A percentile compares a stretch with the other conserved stretches of the same genome.
Conservation (phyloP, 2,329 filamentous ascomycete genomes). For the Mycosphaerella sp. region DNA sequence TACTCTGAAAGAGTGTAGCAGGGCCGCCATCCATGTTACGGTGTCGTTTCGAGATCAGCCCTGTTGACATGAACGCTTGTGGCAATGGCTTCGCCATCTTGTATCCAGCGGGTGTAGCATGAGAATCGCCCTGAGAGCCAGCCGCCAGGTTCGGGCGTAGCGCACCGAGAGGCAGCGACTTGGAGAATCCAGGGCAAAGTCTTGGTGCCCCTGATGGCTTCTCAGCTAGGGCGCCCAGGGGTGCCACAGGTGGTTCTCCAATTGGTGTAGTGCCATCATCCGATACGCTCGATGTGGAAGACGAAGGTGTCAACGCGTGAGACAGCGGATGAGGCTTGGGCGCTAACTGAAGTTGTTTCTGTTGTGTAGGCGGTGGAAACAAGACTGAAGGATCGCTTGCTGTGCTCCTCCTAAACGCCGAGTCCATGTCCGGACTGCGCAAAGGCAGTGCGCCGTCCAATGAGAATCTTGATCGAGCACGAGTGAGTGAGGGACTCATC, state of each 20-base stretch:
- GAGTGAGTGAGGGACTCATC: constrained; percentile 27
- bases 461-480: constrained; percentile 60
- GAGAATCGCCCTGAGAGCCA: constrained; percentile 39
- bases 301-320: constrained; percentile 78
- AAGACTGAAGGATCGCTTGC: constrained; percentile 58
- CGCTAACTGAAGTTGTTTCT: constrained; percentile 34
- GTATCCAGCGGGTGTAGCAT: constrained; percentile 70
- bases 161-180: constrained; percentile 66
- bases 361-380: constrained; percentile 27
- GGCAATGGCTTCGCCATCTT: constrained; percentile 71
- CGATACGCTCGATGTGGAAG: constrained; percentile 68
- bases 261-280: constrained; percentile 50
- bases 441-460: constrained; percentile 70
- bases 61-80: constrained; percentile 88
- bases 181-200: constrained; percentile 57
- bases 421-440: constrained; percentile 61
- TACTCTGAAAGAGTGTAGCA: constrained; percentile 47
- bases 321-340: constrained; percentile 71
- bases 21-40: constrained; percentile 62
- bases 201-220: constrained; percentile 46
- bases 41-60: constrained; percentile 90
- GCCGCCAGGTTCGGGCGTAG: constrained; percentile 48
- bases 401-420: constrained; percentile 47
- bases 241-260: constrained; percentile 8
- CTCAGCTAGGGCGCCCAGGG: neutral